These are phyloP conservation scores for Anthostomella pinea DNA, from an alignment of 2,329 filamentous ascomycete genomes.

Conservation along the genomic window DNA sequence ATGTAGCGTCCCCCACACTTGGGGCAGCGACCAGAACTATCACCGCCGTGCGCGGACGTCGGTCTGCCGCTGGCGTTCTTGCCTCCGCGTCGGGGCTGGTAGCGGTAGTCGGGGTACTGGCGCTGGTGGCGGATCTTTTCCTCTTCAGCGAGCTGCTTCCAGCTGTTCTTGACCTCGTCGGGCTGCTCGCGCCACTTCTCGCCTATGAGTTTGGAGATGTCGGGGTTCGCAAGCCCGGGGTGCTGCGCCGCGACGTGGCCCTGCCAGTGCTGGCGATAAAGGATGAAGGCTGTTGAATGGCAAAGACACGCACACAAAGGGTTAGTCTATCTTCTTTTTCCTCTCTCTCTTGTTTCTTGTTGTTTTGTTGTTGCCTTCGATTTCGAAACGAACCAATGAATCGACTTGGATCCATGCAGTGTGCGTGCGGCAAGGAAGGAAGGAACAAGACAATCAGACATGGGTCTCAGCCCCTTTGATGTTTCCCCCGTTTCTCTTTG, in stretches of 20 bases:
- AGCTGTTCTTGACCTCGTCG: conserved; percentile 72
- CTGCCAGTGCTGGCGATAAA: conserved; percentile 94
- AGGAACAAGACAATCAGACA: conserved; percentile 24
- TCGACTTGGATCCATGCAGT: conserved; percentile 1
- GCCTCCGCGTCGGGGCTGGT: conserved; percentile 74
- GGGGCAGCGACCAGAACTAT: conserved; percentile 55
- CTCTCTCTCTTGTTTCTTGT: conserved; percentile 7
- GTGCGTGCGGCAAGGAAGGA: conserved; percentile 10
- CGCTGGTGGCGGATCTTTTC: conserved; percentile 87
- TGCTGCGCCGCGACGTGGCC: conserved; percentile 75
- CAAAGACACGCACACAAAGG: conserved; percentile 17
- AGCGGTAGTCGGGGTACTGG: conserved; percentile 91
- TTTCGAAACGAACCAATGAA: conserved; percentile 3
- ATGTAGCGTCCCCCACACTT: conserved; percentile 71
- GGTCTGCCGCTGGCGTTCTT: conserved; percentile 28
- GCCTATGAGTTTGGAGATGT: conserved; percentile 96
- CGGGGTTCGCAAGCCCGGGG: conserved; percentile 88
- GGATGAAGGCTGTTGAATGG: conserved; percentile 74
- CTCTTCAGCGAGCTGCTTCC: conserved; percentile 88
- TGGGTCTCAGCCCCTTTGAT: conserved; percentile 25
- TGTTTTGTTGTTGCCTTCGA: conserved; percentile 6
- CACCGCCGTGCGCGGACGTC: conserved; percentile 28
- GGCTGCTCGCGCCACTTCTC: conserved; percentile 82
- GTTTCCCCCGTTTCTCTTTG: conserved; percentile 16
- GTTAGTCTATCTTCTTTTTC: conserved; percentile 13